Percentiles rank a stretch among this genome's conserved stretches.
phyloP scores from a whole-genome alignment of 2,329 filamentous ascomycete genomes.

The Penicillium sp. region DNA sequence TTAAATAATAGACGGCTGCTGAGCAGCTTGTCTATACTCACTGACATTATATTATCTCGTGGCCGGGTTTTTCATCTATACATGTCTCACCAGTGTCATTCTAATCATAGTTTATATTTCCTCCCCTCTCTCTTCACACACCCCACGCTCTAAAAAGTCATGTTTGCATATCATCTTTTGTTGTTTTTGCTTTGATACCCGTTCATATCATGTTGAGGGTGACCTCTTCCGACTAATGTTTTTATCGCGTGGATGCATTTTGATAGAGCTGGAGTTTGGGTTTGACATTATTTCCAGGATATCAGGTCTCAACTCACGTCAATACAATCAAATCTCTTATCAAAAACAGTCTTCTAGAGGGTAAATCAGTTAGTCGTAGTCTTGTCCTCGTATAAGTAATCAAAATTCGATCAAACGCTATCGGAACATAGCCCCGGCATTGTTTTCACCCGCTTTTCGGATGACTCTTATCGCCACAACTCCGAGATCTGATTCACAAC shows the following conservation, averaged over 20 bases:
- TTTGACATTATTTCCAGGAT: background rate
- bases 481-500: background rate
- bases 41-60: background rate
- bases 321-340: background rate
- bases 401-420: background rate
- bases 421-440: background rate
- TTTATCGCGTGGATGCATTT: conserved; percentile 3
- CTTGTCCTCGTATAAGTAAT: background rate
- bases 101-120: conserved; percentile 10
- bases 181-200: conserved; percentile 9
- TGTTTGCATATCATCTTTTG: background rate
- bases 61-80: conserved; percentile 1
- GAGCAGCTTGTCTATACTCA: background rate
- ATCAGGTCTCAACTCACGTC: background rate
- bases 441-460: conserved; percentile 10
- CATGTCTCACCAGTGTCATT: background rate
- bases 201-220: conserved; percentile 1
- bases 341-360: background rate
- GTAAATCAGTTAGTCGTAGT: too few relatives aligned
- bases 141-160: background rate
- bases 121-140: background rate
- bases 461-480: conserved; percentile 9
- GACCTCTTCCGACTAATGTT: conserved; percentile 3
- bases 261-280: conserved; percentile 2
- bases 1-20: conserved; percentile 22